Conservation (phyloP, 306 rosid species). For the Cucumis cinereus region DNA sequence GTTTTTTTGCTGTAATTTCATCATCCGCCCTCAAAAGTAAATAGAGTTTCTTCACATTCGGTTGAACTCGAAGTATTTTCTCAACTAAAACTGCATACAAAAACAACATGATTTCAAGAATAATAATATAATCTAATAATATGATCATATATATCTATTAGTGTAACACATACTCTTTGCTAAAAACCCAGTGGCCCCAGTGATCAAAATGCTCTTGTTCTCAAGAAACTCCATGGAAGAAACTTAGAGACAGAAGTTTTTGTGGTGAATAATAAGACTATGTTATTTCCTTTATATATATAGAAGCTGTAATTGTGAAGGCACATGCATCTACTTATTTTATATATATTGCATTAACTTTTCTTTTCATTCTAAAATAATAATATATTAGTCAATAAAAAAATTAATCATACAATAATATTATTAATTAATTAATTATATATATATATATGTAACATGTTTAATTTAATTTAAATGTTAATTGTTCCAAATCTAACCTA, state of each 20-base stretch:
- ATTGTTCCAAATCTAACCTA: too few relatives aligned
- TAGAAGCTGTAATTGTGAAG: neutral
- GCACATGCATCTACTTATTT: neutral
- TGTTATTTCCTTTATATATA: neutral
- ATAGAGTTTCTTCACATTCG: conserved; percentile 64
- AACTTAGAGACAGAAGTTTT: neutral
- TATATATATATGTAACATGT: too few relatives aligned
- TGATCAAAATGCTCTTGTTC: conserved; percentile 2
- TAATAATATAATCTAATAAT: neutral
- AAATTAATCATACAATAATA: too few relatives aligned
- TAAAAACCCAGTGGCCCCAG: conserved; percentile 4
- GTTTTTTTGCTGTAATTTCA: conserved; percentile 39
- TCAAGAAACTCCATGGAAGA: conserved; percentile 1
- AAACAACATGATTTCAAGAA: neutral
- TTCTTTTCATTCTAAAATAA: neutral
- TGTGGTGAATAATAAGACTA: neutral
- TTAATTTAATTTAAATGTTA: too few relatives aligned
- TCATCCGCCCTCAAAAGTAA: conserved; percentile 60
- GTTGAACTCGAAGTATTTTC: conserved; percentile 76
- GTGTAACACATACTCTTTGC: neutral
- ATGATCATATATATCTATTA: too few relatives aligned
- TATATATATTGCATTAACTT: neutral
- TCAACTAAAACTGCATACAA: conserved; percentile 48
- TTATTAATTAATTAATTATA: too few relatives aligned
- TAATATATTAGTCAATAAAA: too few relatives aligned